phyloP scores from a whole-genome alignment of 1,284 basidiomycete genomes.

The Amylostereum areolatum region DNA sequence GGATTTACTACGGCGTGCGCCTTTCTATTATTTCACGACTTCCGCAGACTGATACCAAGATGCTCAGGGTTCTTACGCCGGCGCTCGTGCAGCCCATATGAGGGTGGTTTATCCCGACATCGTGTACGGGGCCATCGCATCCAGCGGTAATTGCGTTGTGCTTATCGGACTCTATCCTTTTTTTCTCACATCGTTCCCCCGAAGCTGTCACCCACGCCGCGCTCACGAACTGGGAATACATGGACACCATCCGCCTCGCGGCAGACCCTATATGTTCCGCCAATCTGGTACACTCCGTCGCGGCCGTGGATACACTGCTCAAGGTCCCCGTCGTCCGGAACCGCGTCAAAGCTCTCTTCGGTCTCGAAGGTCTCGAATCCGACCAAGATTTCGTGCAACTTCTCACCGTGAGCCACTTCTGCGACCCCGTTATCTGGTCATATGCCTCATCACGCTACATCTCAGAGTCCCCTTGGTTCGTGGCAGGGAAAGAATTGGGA shows the following conservation, averaged over 20 bases:
- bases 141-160: slow-evolving; percentile 52
- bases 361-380: slow-evolving; percentile 57
- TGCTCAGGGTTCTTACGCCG: slow-evolving; percentile 79
- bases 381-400: slow-evolving; percentile 78
- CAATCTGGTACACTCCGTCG: slow-evolving; percentile 62
- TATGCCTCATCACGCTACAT: background rate
- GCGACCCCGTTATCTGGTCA: background rate
- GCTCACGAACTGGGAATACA: slow-evolving; percentile 78
- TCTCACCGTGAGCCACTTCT: slow-evolving; percentile 39
- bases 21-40: background rate
- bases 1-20: slow-evolving; percentile 93
- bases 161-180: background rate
- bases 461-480: slow-evolving; percentile 36
- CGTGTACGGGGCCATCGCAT: slow-evolving; percentile 89
- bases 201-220: slow-evolving; percentile 72
- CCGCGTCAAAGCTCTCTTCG: slow-evolving; percentile 68
- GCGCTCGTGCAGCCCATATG: slow-evolving; percentile 93
- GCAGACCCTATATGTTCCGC: slow-evolving; percentile 68
- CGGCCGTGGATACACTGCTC: slow-evolving; percentile 59
- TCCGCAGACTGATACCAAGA: background rate
- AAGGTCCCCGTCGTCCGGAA: slow-evolving; percentile 35
- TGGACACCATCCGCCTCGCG: slow-evolving; percentile 77
- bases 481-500: slow-evolving; percentile 79
- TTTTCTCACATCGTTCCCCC: slow-evolving; percentile 11
- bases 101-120: slow-evolving; percentile 81